A percentile compares a stretch with the other conserved stretches of the same genome.
These are phyloP conservation scores for Cicer judaicum DNA, from an alignment of 306 rosid species.

Conservation along the genomic window DNA sequence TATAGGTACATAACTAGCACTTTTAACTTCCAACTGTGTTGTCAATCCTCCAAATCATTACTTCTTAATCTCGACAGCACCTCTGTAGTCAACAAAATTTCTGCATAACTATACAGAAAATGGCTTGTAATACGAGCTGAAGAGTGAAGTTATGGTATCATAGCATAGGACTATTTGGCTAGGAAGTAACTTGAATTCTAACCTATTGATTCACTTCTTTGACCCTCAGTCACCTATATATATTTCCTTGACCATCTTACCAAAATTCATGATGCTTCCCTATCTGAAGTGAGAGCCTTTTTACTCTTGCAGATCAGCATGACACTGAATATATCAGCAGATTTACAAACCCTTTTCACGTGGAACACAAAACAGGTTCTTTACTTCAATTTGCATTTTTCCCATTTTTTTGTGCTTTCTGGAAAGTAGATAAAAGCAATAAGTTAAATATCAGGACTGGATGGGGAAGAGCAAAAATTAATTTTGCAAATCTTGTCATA, in stretches of 20 bases:
- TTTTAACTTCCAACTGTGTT: not conserved
- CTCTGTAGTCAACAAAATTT: not conserved
- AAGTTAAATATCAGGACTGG: slow-evolving; percentile 7
- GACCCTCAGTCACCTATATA: not conserved
- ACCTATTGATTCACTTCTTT: not conserved
- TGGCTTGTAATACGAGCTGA: not conserved
- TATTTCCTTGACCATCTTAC: not conserved
- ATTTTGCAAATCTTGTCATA: slow-evolving; percentile 13
- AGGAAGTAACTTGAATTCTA: slow-evolving; percentile 7
- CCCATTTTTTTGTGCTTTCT: not conserved
- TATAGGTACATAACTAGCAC: not conserved
- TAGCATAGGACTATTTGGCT: slow-evolving; percentile 4
- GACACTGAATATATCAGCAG: slow-evolving; percentile 84
- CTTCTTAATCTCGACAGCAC: not conserved
- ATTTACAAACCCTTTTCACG: slow-evolving; percentile 88
- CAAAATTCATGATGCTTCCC: not conserved
- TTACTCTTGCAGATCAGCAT: slow-evolving; percentile 72
- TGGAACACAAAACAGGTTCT: slow-evolving; percentile 99
- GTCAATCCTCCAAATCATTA: not conserved
- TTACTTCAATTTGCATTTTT: slow-evolving; percentile 37
- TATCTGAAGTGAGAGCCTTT: slow-evolving; percentile 28
- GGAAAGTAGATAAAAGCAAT: slow-evolving; percentile 20
- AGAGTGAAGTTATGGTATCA: not conserved
- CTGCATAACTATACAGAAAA: not conserved
- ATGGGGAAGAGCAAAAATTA: not conserved